These are phyloP conservation scores for Leishmania turanica DNA, from an alignment of 208 protist genomes.

Conservation along the genomic window DNA sequence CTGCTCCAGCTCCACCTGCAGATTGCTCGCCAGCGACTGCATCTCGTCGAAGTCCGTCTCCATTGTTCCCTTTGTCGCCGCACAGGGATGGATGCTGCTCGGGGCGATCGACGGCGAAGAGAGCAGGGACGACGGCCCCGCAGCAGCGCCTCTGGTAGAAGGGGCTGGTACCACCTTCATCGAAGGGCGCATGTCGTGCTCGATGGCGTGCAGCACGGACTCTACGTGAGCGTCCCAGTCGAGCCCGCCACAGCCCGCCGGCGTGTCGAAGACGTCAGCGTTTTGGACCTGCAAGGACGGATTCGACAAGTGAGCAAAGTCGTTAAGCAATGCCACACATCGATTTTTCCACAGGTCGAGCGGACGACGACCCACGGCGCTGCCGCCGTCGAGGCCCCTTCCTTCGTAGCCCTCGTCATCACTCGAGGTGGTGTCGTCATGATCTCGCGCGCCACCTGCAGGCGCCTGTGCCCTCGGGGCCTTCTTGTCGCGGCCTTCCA, in stretches of 20 bases:
- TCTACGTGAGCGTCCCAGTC: slow-evolving; percentile 42
- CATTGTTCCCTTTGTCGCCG: neutral
- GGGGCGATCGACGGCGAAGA: neutral
- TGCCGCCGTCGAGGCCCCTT: neutral
- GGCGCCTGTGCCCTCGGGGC: neutral
- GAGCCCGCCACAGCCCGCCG: slow-evolving; percentile 4
- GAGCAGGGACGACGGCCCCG: neutral
- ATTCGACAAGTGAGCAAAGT: slow-evolving; percentile 49
- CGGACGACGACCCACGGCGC: neutral
- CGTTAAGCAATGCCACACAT: slow-evolving; percentile 53
- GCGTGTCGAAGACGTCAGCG: slow-evolving; percentile 19
- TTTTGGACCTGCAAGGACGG: slow-evolving; percentile 38
- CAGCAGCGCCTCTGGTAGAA: neutral
- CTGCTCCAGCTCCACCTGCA: slow-evolving; percentile 39
- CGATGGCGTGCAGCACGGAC: slow-evolving; percentile 33
- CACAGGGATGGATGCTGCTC: too few species aligned
- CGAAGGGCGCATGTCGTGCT: slow-evolving; percentile 28
- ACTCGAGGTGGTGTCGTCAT: slow-evolving; percentile 63
- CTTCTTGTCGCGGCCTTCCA: slow-evolving; percentile 24
- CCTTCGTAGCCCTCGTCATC: slow-evolving; percentile 43
- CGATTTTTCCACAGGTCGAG: slow-evolving; percentile 59
- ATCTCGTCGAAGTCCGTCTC: slow-evolving; percentile 10
- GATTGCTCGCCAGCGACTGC: slow-evolving; percentile 16
- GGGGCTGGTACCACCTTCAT: slow-evolving; percentile 25
- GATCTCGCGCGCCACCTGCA: slow-evolving; percentile 35